These are phyloP conservation scores for Pestalotiopsis sp. DNA, from an alignment of 2,329 filamentous ascomycete species.

Conservation along the genomic window DNA sequence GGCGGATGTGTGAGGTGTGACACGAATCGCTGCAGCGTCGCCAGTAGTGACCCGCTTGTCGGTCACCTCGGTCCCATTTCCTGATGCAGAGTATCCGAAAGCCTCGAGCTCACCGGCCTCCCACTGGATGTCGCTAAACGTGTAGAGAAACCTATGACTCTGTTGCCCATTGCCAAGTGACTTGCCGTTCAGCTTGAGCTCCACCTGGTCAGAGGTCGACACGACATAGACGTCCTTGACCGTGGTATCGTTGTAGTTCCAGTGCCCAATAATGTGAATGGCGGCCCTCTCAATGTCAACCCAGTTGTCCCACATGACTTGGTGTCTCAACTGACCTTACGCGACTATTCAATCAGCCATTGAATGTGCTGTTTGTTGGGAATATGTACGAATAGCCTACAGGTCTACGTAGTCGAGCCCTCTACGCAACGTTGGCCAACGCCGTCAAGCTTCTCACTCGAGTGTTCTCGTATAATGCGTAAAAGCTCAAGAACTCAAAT, in stretches of 20 bases:
- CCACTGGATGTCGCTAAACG: neutral
- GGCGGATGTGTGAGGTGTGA: neutral
- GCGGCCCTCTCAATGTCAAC: constrained; percentile 5
- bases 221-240: constrained; percentile 10
- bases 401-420: too few relatives aligned
- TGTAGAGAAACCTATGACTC: neutral
- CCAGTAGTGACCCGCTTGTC: constrained; percentile 4
- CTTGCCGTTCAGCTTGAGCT: constrained; percentile 2
- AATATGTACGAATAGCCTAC: too few relatives aligned
- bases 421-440: too few relatives aligned
- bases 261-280: constrained; percentile 4
- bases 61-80: neutral
- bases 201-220: constrained; percentile 4
- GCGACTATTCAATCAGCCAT: too few relatives aligned
- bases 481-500: too few relatives aligned
- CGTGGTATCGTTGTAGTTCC: constrained; percentile 10
- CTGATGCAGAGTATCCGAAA: neutral
- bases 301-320: constrained; percentile 11
- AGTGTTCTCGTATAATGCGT: too few relatives aligned
- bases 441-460: too few relatives aligned
- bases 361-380: too few relatives aligned
- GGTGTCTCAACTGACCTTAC: neutral
- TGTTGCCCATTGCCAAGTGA: constrained; percentile 2
- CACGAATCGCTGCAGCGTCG: constrained; percentile 3
- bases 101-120: constrained; percentile 1